Evolutionary conservation across 164 flowering plant species (phyloP).

Genomic region (Nymphaea colorata): DNA sequence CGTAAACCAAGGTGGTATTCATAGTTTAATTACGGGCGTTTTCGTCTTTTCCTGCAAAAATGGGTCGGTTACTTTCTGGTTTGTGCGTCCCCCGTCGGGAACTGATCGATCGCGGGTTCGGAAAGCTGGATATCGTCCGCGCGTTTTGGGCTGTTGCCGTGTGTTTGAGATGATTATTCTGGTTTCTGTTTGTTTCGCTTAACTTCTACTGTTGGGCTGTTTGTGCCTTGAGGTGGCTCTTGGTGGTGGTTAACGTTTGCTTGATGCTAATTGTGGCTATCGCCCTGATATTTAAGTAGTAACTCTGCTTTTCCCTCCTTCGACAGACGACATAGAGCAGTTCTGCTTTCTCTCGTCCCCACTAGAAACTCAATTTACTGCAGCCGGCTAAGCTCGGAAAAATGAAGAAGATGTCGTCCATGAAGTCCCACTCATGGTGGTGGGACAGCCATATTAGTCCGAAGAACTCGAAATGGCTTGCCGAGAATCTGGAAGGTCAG

Average conservation of each 20-base stretch:
- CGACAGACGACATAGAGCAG: not conserved
- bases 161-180: not conserved
- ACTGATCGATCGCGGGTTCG: no score
- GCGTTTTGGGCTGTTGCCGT: not conserved
- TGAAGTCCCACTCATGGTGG: conserved; percentile 79
- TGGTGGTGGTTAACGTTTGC: not conserved
- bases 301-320: not conserved
- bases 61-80: no score
- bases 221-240: not conserved
- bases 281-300: not conserved
- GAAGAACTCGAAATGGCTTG: conserved; percentile 75
- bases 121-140: not conserved
- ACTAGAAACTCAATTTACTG: not conserved
- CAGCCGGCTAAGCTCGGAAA: not conserved
- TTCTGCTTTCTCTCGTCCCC: not conserved
- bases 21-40: no score
- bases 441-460: conserved; percentile 83
- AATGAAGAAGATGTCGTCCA: conserved; percentile 40
- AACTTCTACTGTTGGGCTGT: not conserved
- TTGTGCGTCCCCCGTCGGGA: no score
- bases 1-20: no score
- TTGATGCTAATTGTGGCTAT: not conserved
- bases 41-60: no score
- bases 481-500: conserved; percentile 77
- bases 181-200: not conserved